A percentile compares a stretch with the other conserved stretches of the same genome.
Evolutionary conservation across 179 eudicot species (phyloP).

Genomic region (Patellifolia procumbens): DNA sequence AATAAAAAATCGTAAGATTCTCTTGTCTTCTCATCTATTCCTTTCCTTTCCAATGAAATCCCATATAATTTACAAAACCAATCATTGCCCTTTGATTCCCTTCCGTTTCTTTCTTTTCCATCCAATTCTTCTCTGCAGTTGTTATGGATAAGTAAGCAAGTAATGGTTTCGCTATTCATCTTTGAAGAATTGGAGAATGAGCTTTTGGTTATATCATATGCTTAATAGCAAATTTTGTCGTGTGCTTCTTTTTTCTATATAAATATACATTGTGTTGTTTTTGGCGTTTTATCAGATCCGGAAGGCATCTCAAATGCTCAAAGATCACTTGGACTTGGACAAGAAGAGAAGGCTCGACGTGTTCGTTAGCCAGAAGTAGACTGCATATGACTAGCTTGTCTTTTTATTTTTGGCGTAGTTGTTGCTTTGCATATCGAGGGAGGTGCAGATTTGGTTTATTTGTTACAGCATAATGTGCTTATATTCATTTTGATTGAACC

Average conservation of each 20-base stretch:
- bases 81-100: no score
- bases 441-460: neutral
- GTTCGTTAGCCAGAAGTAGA: constrained; percentile 49
- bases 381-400: neutral
- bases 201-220: neutral
- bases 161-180: no score
- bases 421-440: neutral
- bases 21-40: no score
- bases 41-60: no score
- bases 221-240: neutral
- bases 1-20: no score
- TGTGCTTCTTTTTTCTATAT: neutral
- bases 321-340: constrained; percentile 86
- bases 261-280: neutral
- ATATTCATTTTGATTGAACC: constrained; percentile 14
- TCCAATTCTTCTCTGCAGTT: no score
- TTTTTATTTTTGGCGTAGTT: neutral
- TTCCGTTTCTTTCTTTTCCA: no score
- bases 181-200: neutral
- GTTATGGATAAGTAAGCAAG: no score
- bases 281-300: constrained; percentile 58
- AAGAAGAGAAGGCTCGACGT: constrained; percentile 76
- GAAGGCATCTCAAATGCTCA: constrained; percentile 94
- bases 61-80: no score
- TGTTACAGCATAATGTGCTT: constrained; percentile 10